A percentile compares a stretch with the other conserved stretches of the same genome.
Evolutionary conservation across 169 alveolate genomes (phyloP).

Genomic region (Plasmodium coatneyi): DNA sequence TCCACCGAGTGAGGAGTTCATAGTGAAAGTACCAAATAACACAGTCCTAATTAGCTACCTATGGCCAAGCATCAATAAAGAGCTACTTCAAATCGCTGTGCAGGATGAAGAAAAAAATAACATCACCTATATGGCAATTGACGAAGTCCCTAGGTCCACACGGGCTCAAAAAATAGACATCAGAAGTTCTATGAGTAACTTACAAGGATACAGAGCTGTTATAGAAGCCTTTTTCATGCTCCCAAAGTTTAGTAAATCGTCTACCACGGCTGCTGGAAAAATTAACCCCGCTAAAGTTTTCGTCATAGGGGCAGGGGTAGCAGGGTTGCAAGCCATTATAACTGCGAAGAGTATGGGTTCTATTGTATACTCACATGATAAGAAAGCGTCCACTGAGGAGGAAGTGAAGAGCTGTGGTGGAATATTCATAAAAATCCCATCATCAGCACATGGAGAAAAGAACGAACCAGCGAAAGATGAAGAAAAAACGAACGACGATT

Average conservation of each 20-base stretch:
- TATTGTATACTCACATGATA: conserved; percentile 90
- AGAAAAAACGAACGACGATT: conserved; percentile 69
- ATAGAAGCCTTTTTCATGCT: conserved; percentile 92
- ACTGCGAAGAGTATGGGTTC: conserved; percentile 93
- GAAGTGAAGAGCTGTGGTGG: conserved; percentile 89
- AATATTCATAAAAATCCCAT: conserved; percentile 83
- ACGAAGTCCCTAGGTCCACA: conserved; percentile 93
- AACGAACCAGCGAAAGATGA: conserved; percentile 51
- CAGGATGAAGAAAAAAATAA: conserved; percentile 77
- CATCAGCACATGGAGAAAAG: conserved; percentile 87
- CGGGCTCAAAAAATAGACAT: conserved; percentile 94
- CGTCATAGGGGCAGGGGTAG: conserved; percentile 97
- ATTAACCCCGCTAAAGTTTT: conserved; percentile 94
- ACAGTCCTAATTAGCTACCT: conserved; percentile 85
- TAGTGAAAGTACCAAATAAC: conserved; percentile 82
- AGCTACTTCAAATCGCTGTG: conserved; percentile 71
- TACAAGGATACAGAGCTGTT: conserved; percentile 96
- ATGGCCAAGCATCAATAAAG: conserved; percentile 86
- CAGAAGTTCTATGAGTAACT: conserved; percentile 91
- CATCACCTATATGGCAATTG: conserved; percentile 90
- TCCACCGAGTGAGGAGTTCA: conserved; percentile 82
- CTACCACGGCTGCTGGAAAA: conserved; percentile 95
- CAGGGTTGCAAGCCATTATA: conserved; percentile 96
- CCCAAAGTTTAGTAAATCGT: conserved; percentile 90
- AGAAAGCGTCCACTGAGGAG: conserved; percentile 87